A percentile compares a stretch with the other conserved stretches of the same genome.
These are phyloP conservation scores for Fusarium irregulare DNA, from an alignment of 2,329 filamentous ascomycete species.

Conservation along the genomic window DNA sequence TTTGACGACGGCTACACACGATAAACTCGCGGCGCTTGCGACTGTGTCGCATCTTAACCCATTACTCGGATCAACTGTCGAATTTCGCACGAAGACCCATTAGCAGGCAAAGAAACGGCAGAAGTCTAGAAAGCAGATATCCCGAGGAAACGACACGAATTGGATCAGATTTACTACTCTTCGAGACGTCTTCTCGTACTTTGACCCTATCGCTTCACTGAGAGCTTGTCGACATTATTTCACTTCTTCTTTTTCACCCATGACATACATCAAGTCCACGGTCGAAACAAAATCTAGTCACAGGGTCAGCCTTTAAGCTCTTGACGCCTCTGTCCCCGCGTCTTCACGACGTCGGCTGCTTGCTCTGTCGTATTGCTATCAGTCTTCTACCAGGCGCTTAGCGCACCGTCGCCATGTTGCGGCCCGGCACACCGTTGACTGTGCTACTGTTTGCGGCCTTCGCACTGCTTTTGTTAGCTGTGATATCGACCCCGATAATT, in stretches of 20 bases:
- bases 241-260: constrained; percentile 9
- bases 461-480: constrained; percentile 83
- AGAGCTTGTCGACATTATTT: not conserved
- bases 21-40: constrained; percentile 13
- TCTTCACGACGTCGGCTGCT: constrained; percentile 42
- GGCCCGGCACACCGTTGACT: constrained; percentile 91
- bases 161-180: not conserved
- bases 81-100: not conserved
- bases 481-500: constrained; percentile 92
- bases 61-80: constrained; percentile 14
- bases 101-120: not conserved
- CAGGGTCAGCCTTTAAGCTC: constrained; percentile 6
- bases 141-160: constrained; percentile 1
- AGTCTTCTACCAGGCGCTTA: constrained; percentile 31
- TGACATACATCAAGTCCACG: constrained; percentile 17
- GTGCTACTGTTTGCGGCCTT: constrained; percentile 88
- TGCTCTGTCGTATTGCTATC: constrained; percentile 19
- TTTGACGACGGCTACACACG: not conserved
- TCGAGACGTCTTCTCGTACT: not conserved
- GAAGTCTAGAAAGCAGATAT: not conserved
- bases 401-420: constrained; percentile 73
- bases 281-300: constrained; percentile 6
- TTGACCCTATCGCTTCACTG: not conserved
- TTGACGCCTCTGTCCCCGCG: constrained; percentile 24
- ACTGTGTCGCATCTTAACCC: constrained; percentile 25